Conservation (phyloP, 768 basidiomycete genomes). For the Boletus rubescentipes region DNA sequence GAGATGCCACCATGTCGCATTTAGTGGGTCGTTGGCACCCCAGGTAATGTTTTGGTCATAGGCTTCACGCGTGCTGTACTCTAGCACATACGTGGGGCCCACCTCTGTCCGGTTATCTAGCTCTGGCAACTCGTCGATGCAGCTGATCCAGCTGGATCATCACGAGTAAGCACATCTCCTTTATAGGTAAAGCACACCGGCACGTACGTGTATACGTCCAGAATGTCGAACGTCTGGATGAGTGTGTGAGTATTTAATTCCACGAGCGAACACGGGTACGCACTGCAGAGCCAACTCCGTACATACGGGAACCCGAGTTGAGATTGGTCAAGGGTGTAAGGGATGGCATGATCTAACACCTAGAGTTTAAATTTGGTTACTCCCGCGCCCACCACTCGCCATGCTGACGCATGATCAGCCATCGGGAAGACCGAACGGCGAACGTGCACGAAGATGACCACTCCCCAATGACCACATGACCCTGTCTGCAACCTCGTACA, state of each 20-base stretch:
- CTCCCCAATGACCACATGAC: not conserved
- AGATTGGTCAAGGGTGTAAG: constrained; percentile 65
- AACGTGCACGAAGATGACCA: constrained; percentile 16
- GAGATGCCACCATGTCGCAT: constrained; percentile 78
- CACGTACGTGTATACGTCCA: constrained; percentile 71
- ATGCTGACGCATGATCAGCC: not conserved
- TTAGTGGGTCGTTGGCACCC: constrained; percentile 62
- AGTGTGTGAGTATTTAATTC: not conserved
- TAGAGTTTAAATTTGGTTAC: too few relatives aligned
- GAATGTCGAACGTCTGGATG: constrained; percentile 63
- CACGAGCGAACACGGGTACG: not conserved
- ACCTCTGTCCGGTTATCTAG: constrained; percentile 54
- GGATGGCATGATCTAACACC: constrained; percentile 51
- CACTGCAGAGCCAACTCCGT: constrained; percentile 40
- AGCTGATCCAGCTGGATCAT: constrained; percentile 54
- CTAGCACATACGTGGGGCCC: constrained; percentile 58
- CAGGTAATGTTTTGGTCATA: constrained; percentile 58
- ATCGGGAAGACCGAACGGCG: not conserved
- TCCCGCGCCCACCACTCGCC: too few relatives aligned
- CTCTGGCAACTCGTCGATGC: constrained; percentile 53
- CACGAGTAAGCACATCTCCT: not conserved
- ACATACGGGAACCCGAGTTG: constrained; percentile 66
- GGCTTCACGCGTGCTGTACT: constrained; percentile 68
- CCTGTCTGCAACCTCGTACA: not conserved
- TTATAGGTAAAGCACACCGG: too few relatives aligned